A percentile compares a stretch with the other conserved stretches of the same genome.
Evolutionary conservation across 208 protist species (phyloP).

Genomic region (Acanthamoeba sp.): DNA sequence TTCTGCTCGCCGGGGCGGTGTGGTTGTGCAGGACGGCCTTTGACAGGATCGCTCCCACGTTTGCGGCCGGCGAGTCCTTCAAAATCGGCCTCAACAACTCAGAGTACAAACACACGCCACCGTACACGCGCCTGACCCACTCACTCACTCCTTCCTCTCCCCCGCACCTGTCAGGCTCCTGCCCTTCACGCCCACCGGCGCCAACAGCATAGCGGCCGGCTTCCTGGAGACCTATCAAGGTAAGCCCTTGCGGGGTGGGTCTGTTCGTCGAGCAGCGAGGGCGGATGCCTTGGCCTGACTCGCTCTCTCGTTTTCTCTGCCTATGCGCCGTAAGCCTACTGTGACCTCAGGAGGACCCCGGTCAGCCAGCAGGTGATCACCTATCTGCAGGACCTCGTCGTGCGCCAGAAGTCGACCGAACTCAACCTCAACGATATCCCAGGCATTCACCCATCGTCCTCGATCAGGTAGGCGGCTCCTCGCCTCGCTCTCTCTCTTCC

Average conservation of each 20-base stretch:
- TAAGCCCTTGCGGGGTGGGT: not conserved
- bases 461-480: not conserved
- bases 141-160: not conserved
- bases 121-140: not conserved
- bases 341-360: not conserved
- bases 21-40: not conserved
- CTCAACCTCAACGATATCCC: constrained; percentile 45
- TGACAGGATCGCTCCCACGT: not conserved
- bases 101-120: not conserved
- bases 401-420: not conserved
- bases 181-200: not conserved
- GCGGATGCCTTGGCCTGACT: not conserved
- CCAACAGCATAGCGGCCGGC: not conserved
- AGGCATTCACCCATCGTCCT: not conserved
- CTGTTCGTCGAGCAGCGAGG: not conserved
- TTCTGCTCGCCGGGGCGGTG: not conserved
- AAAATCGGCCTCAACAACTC: constrained; percentile 20
- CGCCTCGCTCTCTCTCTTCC: not conserved
- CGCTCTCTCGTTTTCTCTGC: not conserved
- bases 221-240: not conserved
- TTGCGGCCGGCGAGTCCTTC: not conserved
- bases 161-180: not conserved
- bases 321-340: not conserved
- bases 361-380: not conserved
- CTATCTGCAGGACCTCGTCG: constrained; percentile 1